Conservation (phyloP, 2,329 filamentous ascomycete species). For the Microthyrium microscopicum region DNA sequence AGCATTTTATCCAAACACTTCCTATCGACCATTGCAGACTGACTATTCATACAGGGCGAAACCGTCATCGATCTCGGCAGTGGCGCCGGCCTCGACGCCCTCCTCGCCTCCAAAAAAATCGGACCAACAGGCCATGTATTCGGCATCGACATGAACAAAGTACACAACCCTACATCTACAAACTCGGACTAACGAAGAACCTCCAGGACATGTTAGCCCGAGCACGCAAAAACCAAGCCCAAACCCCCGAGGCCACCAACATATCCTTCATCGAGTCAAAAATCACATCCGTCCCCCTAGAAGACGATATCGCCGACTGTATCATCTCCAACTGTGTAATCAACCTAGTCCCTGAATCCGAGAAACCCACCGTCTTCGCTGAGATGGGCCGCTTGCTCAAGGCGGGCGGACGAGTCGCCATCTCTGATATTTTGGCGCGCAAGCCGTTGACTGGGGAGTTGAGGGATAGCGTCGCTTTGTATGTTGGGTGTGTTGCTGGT, state of each 20-base stretch:
- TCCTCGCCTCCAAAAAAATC: slow-evolving; percentile 35
- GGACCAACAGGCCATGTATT: slow-evolving; percentile 32
- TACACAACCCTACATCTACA: slow-evolving; percentile 12
- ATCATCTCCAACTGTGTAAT: slow-evolving; percentile 44
- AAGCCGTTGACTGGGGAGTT: slow-evolving; percentile 33
- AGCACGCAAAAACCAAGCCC: slow-evolving; percentile 29
- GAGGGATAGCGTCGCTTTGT: slow-evolving; percentile 32
- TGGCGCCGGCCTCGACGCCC: slow-evolving; percentile 42
- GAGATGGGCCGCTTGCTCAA: slow-evolving; percentile 44
- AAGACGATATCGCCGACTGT: slow-evolving; percentile 29
- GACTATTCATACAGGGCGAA: slow-evolving; percentile 29
- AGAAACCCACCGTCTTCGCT: slow-evolving; percentile 25
- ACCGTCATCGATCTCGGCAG: slow-evolving; percentile 40
- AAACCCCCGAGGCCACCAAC: slow-evolving; percentile 23
- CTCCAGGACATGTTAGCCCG: slow-evolving; percentile 38
- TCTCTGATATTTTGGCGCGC: slow-evolving; percentile 42
- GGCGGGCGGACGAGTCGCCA: slow-evolving; percentile 38
- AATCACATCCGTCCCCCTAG: slow-evolving; percentile 35
- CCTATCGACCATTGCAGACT: not conserved
- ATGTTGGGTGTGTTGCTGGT: slow-evolving; percentile 44
- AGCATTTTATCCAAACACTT: not conserved
- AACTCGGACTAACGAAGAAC: slow-evolving; percentile 1
- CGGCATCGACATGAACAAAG: slow-evolving; percentile 45
- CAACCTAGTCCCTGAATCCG: slow-evolving; percentile 14
- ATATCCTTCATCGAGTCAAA: slow-evolving; percentile 32